These are phyloP conservation scores for Acanthamoeba healyi DNA, from an alignment of 208 protist genomes.

Conservation along the genomic window DNA sequence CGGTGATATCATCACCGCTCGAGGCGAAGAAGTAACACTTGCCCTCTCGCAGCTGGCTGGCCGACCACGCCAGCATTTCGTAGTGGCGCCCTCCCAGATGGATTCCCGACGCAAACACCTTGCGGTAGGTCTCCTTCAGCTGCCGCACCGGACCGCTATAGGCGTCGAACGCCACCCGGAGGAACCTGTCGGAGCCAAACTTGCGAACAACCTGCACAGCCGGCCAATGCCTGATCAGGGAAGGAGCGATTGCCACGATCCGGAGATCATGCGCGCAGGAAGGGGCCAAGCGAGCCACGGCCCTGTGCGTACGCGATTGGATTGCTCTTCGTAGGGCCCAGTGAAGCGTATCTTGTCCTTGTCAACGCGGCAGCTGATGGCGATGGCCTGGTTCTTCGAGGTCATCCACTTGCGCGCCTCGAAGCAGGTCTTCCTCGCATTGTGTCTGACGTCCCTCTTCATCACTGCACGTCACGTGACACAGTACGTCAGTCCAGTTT, in stretches of 20 bases:
- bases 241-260: background rate
- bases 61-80: slow-evolving; percentile 52
- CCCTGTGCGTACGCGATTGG: background rate
- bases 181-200: slow-evolving; percentile 25
- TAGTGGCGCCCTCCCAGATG: slow-evolving; percentile 14
- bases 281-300: too few species aligned
- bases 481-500: too few species aligned
- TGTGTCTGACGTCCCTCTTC: background rate
- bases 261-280: background rate
- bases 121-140: background rate
- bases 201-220: background rate
- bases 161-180: background rate
- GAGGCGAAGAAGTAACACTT: slow-evolving; percentile 72
- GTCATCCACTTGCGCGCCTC: background rate
- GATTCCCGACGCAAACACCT: background rate
- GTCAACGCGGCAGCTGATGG: background rate
- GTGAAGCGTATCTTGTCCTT: background rate
- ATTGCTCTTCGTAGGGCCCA: background rate
- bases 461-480: background rate
- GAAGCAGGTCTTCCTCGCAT: background rate
- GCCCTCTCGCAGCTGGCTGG: slow-evolving; percentile 53
- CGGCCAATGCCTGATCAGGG: background rate
- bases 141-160: background rate
- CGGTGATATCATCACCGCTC: slow-evolving; percentile 48
- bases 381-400: background rate